Conservation (phyloP, 192 early-diverging fungal species). For the Gigaspora rosea region DNA sequence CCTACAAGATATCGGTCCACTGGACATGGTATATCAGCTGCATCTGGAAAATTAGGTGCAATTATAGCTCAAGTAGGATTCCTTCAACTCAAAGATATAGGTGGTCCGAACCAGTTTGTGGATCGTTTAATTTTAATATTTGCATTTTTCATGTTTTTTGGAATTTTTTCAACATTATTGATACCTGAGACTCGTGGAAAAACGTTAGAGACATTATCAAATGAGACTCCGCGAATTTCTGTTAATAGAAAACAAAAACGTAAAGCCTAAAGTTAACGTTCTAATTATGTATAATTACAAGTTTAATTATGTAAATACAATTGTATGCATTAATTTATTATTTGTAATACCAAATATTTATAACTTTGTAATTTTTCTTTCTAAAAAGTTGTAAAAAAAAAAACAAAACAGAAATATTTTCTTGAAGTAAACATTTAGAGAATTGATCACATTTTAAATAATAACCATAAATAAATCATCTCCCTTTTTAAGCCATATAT, state of each 20-base stretch:
- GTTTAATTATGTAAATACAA: too few species aligned
- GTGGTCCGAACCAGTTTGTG: conserved; percentile 64
- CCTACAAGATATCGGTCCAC: conserved; percentile 82
- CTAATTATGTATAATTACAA: too few species aligned
- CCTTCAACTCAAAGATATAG: conserved; percentile 67
- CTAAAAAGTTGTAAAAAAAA: too few species aligned
- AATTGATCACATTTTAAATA: too few species aligned
- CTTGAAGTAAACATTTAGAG: too few species aligned
- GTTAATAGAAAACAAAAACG: background rate
- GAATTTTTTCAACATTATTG: conserved; percentile 61
- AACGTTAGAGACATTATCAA: conserved; percentile 70
- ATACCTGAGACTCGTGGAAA: conserved; percentile 81
- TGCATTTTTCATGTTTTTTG: conserved; percentile 75
- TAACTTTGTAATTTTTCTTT: too few species aligned
- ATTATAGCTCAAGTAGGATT: conserved; percentile 76
- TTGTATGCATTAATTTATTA: too few species aligned
- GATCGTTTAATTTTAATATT: conserved; percentile 69
- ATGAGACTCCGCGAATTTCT: conserved; percentile 41
- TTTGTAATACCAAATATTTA: too few species aligned
- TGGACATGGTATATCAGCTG: conserved; percentile 79
- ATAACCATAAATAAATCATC: too few species aligned
- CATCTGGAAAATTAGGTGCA: conserved; percentile 77
- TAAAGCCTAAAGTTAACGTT: too few species aligned
- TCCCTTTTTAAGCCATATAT: too few species aligned
- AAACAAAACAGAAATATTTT: too few species aligned